Evolutionary conservation across 495 filamentous ascomycete species (phyloP), one percentile per base, ranked within the genome.

Genomic region (Cladorrhinum samala): DNA sequence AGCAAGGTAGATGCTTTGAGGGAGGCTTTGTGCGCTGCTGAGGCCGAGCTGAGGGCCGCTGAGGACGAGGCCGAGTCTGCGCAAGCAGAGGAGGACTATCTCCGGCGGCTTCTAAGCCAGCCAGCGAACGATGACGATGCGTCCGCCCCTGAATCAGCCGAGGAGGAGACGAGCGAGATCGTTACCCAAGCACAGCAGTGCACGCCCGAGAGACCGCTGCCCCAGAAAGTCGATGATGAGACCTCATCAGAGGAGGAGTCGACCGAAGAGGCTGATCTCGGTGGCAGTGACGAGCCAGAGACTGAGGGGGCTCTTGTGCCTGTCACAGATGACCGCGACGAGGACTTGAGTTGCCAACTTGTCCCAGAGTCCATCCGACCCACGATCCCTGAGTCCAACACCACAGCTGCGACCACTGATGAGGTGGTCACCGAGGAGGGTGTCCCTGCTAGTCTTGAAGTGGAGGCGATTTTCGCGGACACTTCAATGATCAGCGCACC

Each of bases 61-160:
- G 41, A 56, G 24, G 40, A 33, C 30, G 17, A 2, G 19, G 38
- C 50, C 40, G 41, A 40, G 40, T 46, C 17, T 4, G 53, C 53
- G 17, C 2, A 23, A 5, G 46, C 52, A 1, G 46, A 49, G 52
- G 52, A 48, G 38, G 40, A 24, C 39, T 9, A 27, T 23, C 40
- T 45, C 2, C 24, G 17, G 46, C 27, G 27, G 6, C 27, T 6
- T 5, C 27, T 33, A 11, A 33, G 27, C 27, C 27, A 33, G 27
- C 27, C 27, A 33, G 27, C 27, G 6, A 33, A 5, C 27, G 27
- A 33, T 11, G 11, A 33, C 6, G 27, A 11, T 5, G 6, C 27
- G 5, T 5, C 5, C 6, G 11, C 27, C 27, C 5, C 27, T 33
- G 27, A 33, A 6, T 33, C 27, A 11, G 5, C 27, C 5, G 27